Percentiles rank a stretch among this genome's conserved stretches.
Evolutionary conservation across 495 filamentous ascomycete species (phyloP).

Genomic region (Clohesyomyces aquaticus): DNA sequence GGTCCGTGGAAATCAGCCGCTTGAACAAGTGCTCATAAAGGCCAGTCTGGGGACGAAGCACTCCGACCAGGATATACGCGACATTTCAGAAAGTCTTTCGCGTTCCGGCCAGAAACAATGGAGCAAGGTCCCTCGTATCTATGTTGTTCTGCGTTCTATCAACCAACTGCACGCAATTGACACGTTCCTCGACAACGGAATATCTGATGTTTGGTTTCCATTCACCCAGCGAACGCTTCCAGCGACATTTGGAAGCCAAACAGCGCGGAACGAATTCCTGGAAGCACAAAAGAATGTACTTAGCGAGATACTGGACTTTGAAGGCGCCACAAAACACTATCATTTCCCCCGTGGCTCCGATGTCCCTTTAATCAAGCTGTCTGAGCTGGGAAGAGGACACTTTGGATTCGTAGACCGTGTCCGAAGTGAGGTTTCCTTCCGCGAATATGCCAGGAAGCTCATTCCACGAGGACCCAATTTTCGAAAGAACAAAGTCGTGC

Average conservation of each 20-base stretch:
- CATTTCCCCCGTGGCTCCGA: neutral
- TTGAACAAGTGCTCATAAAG: no score
- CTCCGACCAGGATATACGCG: neutral
- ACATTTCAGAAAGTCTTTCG: neutral
- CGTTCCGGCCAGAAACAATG: neutral
- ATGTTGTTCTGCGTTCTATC: neutral
- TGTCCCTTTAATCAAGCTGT: neutral
- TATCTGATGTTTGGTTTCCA: neutral
- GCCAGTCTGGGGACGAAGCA: no score
- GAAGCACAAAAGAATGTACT: neutral
- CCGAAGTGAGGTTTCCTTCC: neutral
- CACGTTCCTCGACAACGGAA: neutral
- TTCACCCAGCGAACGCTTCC: neutral
- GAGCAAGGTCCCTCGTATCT: neutral
- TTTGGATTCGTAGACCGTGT: constrained; percentile 6
- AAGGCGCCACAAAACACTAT: neutral
- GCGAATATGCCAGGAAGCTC: constrained; percentile 8
- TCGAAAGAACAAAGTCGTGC: neutral
- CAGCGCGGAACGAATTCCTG: neutral
- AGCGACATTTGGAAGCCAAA: neutral
- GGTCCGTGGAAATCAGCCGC: no score
- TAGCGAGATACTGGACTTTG: neutral
- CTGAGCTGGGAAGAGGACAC: neutral
- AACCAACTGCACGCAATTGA: neutral
- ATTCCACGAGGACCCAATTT: neutral